These are phyloP conservation scores for Salix suchowensis DNA, from an alignment of 345 rosid species.

Conservation along the genomic window DNA sequence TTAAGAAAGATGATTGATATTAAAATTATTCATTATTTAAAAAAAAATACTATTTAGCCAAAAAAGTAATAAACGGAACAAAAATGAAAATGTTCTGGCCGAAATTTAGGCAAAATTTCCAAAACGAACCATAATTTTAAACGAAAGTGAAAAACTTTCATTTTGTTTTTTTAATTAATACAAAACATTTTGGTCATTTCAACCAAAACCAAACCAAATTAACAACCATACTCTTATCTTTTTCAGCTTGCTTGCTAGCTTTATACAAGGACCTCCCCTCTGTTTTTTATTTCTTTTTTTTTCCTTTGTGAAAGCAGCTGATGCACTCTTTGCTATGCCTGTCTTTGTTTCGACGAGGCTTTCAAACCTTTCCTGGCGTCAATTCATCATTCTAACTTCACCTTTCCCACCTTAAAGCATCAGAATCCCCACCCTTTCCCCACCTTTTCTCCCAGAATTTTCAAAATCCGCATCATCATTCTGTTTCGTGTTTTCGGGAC, in stretches of 20 bases:
- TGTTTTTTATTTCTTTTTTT: neutral
- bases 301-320: neutral
- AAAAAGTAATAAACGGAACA: fast-evolving
- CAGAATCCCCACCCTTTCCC: neutral
- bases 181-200: too few species aligned
- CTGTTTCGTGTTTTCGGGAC: neutral
- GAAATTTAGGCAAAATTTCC: too few species aligned
- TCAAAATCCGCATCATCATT: neutral
- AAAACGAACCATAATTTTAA: fast-evolving
- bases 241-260: neutral
- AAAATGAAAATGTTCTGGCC: too few species aligned
- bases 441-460: neutral
- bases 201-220: fast-evolving
- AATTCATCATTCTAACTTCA: conserved; percentile 15
- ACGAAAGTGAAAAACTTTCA: too few species aligned
- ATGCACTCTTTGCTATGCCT: neutral
- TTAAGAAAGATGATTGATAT: too few species aligned
- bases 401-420: neutral
- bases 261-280: neutral
- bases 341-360: neutral
- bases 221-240: too few species aligned
- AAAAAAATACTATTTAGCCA: too few species aligned
- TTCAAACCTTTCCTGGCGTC: neutral
- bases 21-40: too few species aligned
- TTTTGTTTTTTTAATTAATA: too few species aligned